Conservation (phyloP, 306 rosid genomes). For the Glycine soja region DNA sequence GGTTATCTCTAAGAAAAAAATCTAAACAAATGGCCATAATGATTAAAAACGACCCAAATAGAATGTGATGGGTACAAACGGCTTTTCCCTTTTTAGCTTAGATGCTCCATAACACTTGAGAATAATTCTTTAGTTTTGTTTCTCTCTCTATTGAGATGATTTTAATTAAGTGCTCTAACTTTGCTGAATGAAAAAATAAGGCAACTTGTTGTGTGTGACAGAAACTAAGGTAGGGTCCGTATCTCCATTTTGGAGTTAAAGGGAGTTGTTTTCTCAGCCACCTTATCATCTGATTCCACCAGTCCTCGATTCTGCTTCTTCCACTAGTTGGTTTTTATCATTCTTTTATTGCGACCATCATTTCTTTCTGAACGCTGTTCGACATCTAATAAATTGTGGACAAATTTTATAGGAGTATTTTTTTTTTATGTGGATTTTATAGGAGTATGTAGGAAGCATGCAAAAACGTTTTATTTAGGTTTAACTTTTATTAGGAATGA, state of each 20-base stretch:
- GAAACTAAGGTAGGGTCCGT: slow-evolving; percentile 58
- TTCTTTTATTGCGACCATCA: slow-evolving; percentile 51
- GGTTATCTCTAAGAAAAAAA: too few species aligned
- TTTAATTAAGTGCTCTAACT: slow-evolving; percentile 55
- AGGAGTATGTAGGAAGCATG: slow-evolving; percentile 22
- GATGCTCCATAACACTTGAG: slow-evolving; percentile 19
- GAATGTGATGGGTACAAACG: slow-evolving; percentile 26
- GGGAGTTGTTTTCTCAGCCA: slow-evolving; percentile 50
- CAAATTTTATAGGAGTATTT: background rate
- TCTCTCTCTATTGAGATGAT: slow-evolving; percentile 31
- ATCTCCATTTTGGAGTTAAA: slow-evolving; percentile 36
- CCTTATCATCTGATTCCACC: slow-evolving; percentile 55
- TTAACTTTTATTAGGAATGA: too few species aligned
- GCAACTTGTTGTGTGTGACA: slow-evolving; percentile 60
- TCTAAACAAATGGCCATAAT: background rate
- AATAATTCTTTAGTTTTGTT: slow-evolving; percentile 21
- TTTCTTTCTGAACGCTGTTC: slow-evolving; percentile 27
- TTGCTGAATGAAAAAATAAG: slow-evolving; percentile 48
- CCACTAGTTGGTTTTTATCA: slow-evolving; percentile 57
- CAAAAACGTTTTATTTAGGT: slow-evolving; percentile 20
- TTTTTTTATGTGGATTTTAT: too few species aligned
- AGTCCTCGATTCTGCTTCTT: slow-evolving; percentile 51
- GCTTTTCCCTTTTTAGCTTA: slow-evolving; percentile 11
- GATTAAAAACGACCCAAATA: slow-evolving; percentile 32
- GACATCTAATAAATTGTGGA: background rate